Evolutionary conservation across 2,329 filamentous ascomycete genomes (phyloP).

Genomic region (Xylaria digitata): DNA sequence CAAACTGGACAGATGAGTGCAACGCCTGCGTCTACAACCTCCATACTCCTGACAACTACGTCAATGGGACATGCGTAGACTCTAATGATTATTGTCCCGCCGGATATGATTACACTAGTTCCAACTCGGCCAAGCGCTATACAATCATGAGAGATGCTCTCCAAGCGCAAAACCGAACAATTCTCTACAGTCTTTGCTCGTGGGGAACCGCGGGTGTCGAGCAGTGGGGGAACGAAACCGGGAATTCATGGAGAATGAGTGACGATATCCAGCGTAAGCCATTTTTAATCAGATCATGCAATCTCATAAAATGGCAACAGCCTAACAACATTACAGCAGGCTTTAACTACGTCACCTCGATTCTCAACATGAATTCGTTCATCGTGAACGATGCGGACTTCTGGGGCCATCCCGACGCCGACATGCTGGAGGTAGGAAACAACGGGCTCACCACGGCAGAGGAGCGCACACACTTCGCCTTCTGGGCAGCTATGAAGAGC

Average conservation of each 20-base stretch:
- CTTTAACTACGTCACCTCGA: constrained; percentile 47
- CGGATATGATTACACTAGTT: constrained; percentile 62
- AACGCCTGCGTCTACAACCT: constrained; percentile 42
- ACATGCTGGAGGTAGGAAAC: constrained; percentile 65
- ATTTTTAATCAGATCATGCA: neutral
- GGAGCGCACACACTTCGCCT: constrained; percentile 61
- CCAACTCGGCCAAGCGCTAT: constrained; percentile 61
- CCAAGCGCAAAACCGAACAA: constrained; percentile 56
- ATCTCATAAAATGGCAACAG: neutral
- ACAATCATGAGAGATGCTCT: constrained; percentile 64
- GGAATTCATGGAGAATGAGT: constrained; percentile 60
- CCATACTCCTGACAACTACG: constrained; percentile 19
- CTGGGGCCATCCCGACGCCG: constrained; percentile 62
- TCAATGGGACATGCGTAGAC: constrained; percentile 36
- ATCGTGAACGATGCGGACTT: constrained; percentile 58
- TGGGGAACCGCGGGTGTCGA: constrained; percentile 65
- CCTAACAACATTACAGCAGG: constrained; percentile 18
- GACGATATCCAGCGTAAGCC: constrained; percentile 53
- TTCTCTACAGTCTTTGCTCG: constrained; percentile 64
- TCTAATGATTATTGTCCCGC: constrained; percentile 47
- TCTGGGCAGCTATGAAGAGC: constrained; percentile 64
- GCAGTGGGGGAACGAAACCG: constrained; percentile 61
- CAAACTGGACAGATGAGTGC: constrained; percentile 53
- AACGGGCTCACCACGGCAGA: constrained; percentile 58
- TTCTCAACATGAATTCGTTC: constrained; percentile 63